Evolutionary conservation across 805 yeast species (phyloP), one percentile per base, ranked within the genome.

Genomic region (Schwanniomyces pseudopolymorphus): DNA sequence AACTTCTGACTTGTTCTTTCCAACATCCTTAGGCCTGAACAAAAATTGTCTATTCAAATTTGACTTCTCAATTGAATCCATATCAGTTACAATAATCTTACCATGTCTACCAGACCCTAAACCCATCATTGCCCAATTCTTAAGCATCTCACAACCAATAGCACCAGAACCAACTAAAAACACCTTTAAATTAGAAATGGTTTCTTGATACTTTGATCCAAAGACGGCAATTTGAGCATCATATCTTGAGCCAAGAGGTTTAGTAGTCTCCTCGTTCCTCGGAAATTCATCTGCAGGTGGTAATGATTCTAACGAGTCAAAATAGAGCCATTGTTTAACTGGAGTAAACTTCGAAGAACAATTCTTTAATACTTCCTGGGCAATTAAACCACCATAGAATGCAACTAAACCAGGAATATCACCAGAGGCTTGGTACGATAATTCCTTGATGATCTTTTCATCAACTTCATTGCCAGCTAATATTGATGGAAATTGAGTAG

Each of bases 111-210:
- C 98, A 20, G 96, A 78, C 28, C 96, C 98, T 44, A 94, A 72
- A 39, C 99, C 99, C 81, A 91, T 78, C 79, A 94, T 79, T 4
- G 99, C 97, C 98, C 98, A 94, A 63, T 89, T 91, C 70, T 94
- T 94, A 60, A 94, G 77, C 91, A 94, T 92, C 71, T 94, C 99
- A 74, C 99, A 94, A 33, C 99, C 99, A 74, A 94, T 94, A 16
- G 99, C 99, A 64, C 99, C 99, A 1, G 97, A 78, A 39, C 99
- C 99, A 35, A 94, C 99, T 54, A 94, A 74, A 67, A 94, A 92
- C 3, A 91, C 89, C 60, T 82, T 85, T 52, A 87, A 72, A 66
- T 91, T 89, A 33, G 88, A 81, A 47, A 94, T 70, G 38, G 71
- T 72, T 59, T 85, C 81, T 62, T 89, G 92, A 69, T 81, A 89